Evolutionary conservation across 768 basidiomycete genomes (phyloP), one percentile per base, ranked within the genome.

Genomic region (Neoboletus subvelutipes): DNA sequence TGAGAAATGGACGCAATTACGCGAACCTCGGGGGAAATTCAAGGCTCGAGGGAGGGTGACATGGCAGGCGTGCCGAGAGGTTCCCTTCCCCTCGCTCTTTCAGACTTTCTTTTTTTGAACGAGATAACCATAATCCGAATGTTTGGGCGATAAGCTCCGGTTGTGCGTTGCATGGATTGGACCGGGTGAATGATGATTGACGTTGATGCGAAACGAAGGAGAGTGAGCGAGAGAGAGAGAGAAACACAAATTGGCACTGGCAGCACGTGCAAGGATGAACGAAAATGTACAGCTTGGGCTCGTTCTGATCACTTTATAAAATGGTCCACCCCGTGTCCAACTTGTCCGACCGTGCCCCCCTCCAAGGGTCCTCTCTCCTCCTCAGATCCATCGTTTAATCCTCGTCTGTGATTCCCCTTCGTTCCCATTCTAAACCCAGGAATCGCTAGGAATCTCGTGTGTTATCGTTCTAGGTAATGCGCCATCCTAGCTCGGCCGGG

Each of bases 251-350:
- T 12, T 11, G 22, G 10, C 9, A 28, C 28, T 28, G n/a, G 11
- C 18, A 49, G 52, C 70, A 72, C 68, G 68, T 70, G 66, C 61
- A 54, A 7, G 48, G 24, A 17, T 15, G 55, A 54, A 56, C 64
- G 52, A 68, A 68, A 63, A 56, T n/a, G 70, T 69, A 45, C 52
- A 56, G 61, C 59, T 69, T 39, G 8, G 57, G 58, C 65, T 60
- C 46, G 63, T 65, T 56, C 63, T 58, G 57, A 62, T 66, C 58
- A 66, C 54, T 55, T 60, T 65, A 63, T 72, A 72, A 70, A 66
- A 68, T 72, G 63, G 43, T 47, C 47, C 59, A 43, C 22, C 52
- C 52, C 52, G 54, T 59, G 50, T 39, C 36, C 49, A 13, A n/a
- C n/a, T 36, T 5, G 36, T n/a, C 26, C 34, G 24, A 36, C 8